These are phyloP conservation scores for Coix lacrymajobi DNA, from an alignment of 176 grass and related monocot genomes.

Conservation along the genomic window DNA sequence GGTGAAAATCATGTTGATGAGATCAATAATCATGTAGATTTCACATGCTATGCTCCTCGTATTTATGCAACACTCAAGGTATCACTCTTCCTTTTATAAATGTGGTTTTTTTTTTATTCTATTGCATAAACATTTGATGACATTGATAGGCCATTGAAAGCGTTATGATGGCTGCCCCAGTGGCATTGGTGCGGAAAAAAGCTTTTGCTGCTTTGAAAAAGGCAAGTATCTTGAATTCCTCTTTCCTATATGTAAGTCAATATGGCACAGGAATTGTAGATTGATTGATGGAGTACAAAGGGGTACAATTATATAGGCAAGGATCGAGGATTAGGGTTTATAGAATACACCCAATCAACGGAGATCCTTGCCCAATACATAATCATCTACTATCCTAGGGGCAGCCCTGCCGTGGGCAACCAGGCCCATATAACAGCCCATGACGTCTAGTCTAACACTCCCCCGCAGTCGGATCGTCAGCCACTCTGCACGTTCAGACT, in stretches of 20 bases:
- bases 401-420: too few species aligned
- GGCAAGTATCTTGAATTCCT: constrained; percentile 27
- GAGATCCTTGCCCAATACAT: too few species aligned
- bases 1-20: constrained; percentile 34
- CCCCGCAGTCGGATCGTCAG: too few species aligned
- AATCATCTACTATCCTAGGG: too few species aligned
- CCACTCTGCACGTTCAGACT: too few species aligned
- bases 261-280: too few species aligned
- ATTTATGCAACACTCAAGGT: constrained; percentile 67
- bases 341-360: too few species aligned
- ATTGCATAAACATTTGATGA: constrained; percentile 19
- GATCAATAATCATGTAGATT: constrained; percentile 39
- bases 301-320: too few species aligned
- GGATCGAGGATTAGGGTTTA: too few species aligned
- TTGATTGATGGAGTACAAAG: too few species aligned
- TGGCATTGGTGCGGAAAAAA: constrained; percentile 60
- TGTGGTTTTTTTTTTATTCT: neutral
- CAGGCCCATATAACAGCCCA: too few species aligned
- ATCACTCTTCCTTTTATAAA: constrained; percentile 3
- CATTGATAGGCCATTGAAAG: constrained; percentile 66
- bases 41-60: constrained; percentile 37
- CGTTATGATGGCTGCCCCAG: constrained; percentile 68
- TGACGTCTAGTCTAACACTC: too few species aligned
- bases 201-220: constrained; percentile 68
- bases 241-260: neutral